Conservation (phyloP, 192 early-diverging fungal species). For the Backusella morwellensis region DNA sequence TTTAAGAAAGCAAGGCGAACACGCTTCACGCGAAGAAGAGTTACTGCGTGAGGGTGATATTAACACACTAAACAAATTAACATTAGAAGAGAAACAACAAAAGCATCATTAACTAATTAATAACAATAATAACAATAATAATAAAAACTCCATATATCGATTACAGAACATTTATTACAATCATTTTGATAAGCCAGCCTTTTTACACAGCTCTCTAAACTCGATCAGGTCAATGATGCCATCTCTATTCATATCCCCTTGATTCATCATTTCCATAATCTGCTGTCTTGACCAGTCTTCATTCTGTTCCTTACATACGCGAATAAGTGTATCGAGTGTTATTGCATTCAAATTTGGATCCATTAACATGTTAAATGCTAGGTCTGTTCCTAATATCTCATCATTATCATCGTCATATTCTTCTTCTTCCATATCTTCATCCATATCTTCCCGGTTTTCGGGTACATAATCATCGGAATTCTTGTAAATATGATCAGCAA, state of each 20-base stretch:
- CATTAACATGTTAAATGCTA: neutral
- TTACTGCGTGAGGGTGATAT: slow-evolving; percentile 46
- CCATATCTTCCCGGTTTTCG: neutral
- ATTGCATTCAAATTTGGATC: slow-evolving; percentile 1
- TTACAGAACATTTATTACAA: neutral
- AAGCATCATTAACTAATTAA: slow-evolving; percentile 11
- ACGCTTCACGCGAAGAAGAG: slow-evolving; percentile 30
- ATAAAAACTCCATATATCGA: too few species aligned
- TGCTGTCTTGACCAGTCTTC: slow-evolving; percentile 7
- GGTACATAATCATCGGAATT: neutral
- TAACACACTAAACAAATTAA: slow-evolving; percentile 32
- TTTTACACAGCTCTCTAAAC: slow-evolving; percentile 19
- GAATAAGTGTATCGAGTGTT: neutral
- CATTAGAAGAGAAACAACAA: slow-evolving; percentile 31
- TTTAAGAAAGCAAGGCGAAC: slow-evolving; percentile 13
- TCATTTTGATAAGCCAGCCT: neutral
- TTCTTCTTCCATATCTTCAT: neutral
- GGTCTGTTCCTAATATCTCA: neutral
- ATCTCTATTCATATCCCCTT: slow-evolving; percentile 31
- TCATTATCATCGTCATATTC: neutral
- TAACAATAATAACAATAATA: too few species aligned
- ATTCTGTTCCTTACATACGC: neutral
- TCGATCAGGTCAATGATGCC: slow-evolving; percentile 33
- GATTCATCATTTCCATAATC: slow-evolving; percentile 24
- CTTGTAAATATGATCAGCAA: neutral